A percentile compares a stretch with the other conserved stretches of the same genome.
phyloP scores from a whole-genome alignment of 1,139 yeast species.

The Kodamaea anthophila region DNA sequence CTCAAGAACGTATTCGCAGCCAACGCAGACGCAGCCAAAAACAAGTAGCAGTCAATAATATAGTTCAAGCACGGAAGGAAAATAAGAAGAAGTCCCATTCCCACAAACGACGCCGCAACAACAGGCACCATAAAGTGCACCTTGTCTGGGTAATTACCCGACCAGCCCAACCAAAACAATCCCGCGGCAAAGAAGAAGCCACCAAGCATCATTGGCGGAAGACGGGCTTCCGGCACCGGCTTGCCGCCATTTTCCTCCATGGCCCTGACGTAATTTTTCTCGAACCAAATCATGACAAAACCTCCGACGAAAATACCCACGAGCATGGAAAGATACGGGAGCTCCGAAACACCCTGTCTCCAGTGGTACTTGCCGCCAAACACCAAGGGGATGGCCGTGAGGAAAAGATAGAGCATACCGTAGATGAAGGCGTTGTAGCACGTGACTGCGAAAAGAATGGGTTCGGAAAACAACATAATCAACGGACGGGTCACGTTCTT shows the following conservation, averaged over 20 bases:
- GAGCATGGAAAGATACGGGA: conserved; percentile 57
- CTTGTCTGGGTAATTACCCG: conserved; percentile 61
- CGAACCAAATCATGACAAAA: conserved; percentile 22
- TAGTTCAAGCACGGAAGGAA: conserved; percentile 77
- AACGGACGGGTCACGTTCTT: conserved; percentile 70
- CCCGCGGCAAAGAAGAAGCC: conserved; percentile 68
- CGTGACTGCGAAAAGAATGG: conserved; percentile 62
- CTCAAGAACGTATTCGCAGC: conserved; percentile 81
- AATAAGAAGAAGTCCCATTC: conserved; percentile 68
- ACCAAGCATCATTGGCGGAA: conserved; percentile 70
- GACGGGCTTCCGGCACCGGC: conserved; percentile 74
- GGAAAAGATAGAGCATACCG: conserved; percentile 70
- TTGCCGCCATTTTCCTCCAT: conserved; percentile 47
- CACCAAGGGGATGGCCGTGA: conserved; percentile 76
- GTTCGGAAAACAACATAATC: conserved; percentile 63
- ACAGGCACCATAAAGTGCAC: conserved; percentile 89
- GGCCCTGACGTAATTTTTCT: conserved; percentile 22
- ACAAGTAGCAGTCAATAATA: conserved; percentile 70
- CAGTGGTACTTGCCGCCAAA: conserved; percentile 58
- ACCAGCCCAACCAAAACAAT: conserved; percentile 80
- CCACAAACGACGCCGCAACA: conserved; percentile 63
- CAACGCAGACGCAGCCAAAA: conserved; percentile 83
- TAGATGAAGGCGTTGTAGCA: conserved; percentile 79
- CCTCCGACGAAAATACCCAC: conserved; percentile 63
- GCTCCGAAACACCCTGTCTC: conserved; percentile 47